These are phyloP conservation scores for Diaporthe aspalathi DNA, from an alignment of 2,329 filamentous ascomycete species.

Conservation along the genomic window DNA sequence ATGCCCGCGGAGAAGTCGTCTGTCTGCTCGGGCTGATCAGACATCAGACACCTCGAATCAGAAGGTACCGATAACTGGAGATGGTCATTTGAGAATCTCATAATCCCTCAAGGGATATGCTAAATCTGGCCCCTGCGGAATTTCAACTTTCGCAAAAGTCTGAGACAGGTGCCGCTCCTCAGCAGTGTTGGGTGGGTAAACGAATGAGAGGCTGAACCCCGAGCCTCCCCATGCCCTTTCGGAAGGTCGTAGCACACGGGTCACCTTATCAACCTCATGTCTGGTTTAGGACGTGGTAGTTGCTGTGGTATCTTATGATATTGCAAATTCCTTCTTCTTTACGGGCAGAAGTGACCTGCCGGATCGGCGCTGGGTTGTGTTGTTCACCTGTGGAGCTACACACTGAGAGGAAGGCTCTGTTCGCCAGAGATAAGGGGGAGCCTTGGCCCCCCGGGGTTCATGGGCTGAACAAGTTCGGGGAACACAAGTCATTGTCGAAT, in stretches of 20 bases:
- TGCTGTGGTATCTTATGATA: neutral
- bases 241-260: neutral
- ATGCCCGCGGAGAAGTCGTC: constrained; percentile 17
- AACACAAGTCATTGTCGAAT: constrained; percentile 14
- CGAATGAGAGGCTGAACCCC: neutral
- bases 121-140: neutral
- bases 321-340: constrained; percentile 1
- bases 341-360: constrained; percentile 26
- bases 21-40: neutral
- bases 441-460: constrained; percentile 19
- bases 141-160: neutral
- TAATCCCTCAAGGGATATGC: neutral
- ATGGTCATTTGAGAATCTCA: constrained; percentile 3
- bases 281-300: constrained; percentile 8
- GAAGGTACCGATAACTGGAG: constrained; percentile 29
- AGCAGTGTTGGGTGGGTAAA: neutral
- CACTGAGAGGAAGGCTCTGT: constrained; percentile 30
- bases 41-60: constrained; percentile 24
- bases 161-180: neutral
- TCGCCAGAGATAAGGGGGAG: constrained; percentile 32
- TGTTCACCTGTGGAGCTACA: constrained; percentile 30
- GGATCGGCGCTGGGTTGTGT: constrained; percentile 31
- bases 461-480: neutral
- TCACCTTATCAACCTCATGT: constrained; percentile 15
- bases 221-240: neutral